Evolutionary conservation across 2,329 filamentous ascomycete species (phyloP).

Genomic region (Rhynchosporium graminicola): DNA sequence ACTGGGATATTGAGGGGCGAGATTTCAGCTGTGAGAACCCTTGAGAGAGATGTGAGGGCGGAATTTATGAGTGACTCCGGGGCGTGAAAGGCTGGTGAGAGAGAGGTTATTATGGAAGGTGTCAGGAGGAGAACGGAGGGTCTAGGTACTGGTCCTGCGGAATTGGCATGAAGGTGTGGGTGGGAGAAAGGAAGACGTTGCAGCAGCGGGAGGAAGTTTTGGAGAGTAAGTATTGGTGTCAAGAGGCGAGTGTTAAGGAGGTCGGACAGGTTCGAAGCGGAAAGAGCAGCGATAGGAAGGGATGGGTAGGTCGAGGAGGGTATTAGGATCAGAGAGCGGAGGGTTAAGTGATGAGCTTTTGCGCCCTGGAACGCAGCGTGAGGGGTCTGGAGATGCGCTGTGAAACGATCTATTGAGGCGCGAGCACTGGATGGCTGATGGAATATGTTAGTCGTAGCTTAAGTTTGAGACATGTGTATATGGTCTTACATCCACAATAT

Average conservation of each 20-base stretch:
- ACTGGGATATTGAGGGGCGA: slow-evolving; percentile 74
- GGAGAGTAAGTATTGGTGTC: slow-evolving; percentile 83
- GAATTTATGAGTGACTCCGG: slow-evolving; percentile 85
- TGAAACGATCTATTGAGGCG: slow-evolving; percentile 71
- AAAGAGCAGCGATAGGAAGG: slow-evolving; percentile 81
- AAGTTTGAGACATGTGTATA: neutral
- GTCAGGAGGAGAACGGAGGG: slow-evolving; percentile 77
- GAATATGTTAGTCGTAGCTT: slow-evolving; percentile 18
- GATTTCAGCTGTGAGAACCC: slow-evolving; percentile 78
- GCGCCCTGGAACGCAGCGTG: slow-evolving; percentile 77
- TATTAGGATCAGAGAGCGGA: slow-evolving; percentile 81
- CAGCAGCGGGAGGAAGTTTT: slow-evolving; percentile 83
- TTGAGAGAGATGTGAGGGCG: slow-evolving; percentile 82
- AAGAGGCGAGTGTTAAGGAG: slow-evolving; percentile 90
- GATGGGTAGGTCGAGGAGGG: slow-evolving; percentile 79
- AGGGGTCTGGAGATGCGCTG: slow-evolving; percentile 68
- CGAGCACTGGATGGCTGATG: slow-evolving; percentile 66
- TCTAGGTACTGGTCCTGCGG: slow-evolving; percentile 47
- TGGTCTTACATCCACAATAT: slow-evolving; percentile 72
- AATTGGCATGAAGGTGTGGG: slow-evolving; percentile 39
- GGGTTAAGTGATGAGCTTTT: slow-evolving; percentile 71
- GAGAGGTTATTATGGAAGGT: slow-evolving; percentile 76
- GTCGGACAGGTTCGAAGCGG: slow-evolving; percentile 82
- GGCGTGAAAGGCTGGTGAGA: slow-evolving; percentile 78
- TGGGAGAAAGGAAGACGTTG: slow-evolving; percentile 53